phyloP scores from a whole-genome alignment of 108 stramenopile genomes.

The Schizochytrium sp. region DNA sequence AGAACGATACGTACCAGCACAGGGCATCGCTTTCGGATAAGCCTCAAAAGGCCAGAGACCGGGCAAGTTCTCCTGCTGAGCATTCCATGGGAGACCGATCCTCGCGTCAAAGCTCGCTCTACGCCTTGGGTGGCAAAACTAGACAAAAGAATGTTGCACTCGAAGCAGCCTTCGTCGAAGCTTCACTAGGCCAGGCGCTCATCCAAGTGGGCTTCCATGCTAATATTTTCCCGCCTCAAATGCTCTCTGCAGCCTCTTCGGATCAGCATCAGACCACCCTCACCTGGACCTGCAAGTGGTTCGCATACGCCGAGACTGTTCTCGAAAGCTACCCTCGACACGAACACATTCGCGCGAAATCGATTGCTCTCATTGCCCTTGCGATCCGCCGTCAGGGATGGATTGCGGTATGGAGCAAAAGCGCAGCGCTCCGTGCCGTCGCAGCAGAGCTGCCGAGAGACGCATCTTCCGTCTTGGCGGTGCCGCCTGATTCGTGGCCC shows the following conservation, averaged over 20 bases:
- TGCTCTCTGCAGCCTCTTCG: not conserved
- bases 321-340: not conserved
- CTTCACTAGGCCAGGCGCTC: not conserved
- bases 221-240: not conserved
- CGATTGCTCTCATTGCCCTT: not conserved
- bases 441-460: too few species aligned
- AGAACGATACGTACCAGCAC: too few species aligned
- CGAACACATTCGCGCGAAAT: not conserved
- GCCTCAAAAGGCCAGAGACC: too few species aligned
- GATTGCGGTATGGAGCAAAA: not conserved
- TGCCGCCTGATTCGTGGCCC: not conserved
- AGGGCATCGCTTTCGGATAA: too few species aligned
- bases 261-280: not conserved
- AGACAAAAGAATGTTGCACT: not conserved
- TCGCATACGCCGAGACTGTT: not conserved
- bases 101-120: not conserved
- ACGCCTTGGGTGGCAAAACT: too few species aligned
- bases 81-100: too few species aligned
- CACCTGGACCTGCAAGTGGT: not conserved
- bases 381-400: not conserved
- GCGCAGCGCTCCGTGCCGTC: too few species aligned
- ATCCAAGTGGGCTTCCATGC: not conserved
- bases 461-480: too few species aligned
- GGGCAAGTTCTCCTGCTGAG: too few species aligned
- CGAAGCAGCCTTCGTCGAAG: not conserved